Evolutionary conservation across 2,329 filamentous ascomycete species (phyloP), one percentile per base, ranked within the genome.

Genomic region (Calonectria henricotiae): DNA sequence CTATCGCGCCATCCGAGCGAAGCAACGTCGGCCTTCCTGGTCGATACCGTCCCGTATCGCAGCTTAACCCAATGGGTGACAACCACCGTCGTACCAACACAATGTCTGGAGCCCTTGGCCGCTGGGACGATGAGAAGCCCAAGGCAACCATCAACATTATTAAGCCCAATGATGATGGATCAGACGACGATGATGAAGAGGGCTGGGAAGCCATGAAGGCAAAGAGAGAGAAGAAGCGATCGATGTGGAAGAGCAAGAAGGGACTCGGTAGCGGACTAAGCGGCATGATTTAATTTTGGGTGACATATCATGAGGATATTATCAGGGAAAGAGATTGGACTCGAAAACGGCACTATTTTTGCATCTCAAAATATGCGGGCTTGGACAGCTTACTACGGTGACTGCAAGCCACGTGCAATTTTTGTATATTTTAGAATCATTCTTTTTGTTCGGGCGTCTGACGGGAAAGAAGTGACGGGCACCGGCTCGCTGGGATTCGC

Each of bases 1-100:
- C 96, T 0, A 97, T 99, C 75, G 96, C 96, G 2, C 96, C 96
- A 1, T 98, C 94, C 5, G 96, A 98, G 84, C 92, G 96, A 71
- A 98, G 95, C 86, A 98, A 97, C 80, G 86, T 98, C 71, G 96
- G 96, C 17, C 88, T 97, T 63, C 95, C 96, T 9, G 92, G 94
- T 37, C 91, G 96, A 51, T 99, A 99, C 83, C 90, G 96, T 54
- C 95, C 96, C 1, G 96, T 98, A 0, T 95, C 94, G 0, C 92
- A 92, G 47, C 86, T 85, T 7, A 76, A 75, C 9, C 73, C 76
- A 0, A 76, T 67, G 73, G 79, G 71, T 23, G 73, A 75, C 61
- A 74, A 65, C 69, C 80, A 80, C 72, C 76, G 81, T 76, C 73
- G 80, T 77, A 74, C 79, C 74, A 78, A 70, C 74, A 80, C 79